Evolutionary conservation across 2,329 filamentous ascomycete genomes (phyloP).

Genomic region (Diaporthe sp.): DNA sequence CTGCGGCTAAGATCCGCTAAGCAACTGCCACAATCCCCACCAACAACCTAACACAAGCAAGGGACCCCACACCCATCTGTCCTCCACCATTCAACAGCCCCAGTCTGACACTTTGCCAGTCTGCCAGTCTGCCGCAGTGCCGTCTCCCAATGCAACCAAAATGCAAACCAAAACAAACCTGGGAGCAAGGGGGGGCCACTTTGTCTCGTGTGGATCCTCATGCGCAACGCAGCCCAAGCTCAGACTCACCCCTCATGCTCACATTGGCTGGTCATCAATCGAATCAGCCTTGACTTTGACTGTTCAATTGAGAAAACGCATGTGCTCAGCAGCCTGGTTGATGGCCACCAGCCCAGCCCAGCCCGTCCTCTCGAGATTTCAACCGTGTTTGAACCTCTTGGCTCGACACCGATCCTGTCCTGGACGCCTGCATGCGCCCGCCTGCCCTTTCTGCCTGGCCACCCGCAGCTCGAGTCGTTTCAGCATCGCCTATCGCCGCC

Average conservation of each 20-base stretch:
- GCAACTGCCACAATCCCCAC: conserved; percentile 23
- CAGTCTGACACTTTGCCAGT: not conserved
- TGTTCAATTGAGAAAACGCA: not conserved
- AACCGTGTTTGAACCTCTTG: not conserved
- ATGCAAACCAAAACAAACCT: not conserved
- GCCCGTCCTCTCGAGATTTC: not conserved
- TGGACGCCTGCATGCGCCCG: not conserved
- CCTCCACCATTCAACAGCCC: not conserved
- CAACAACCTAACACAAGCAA: not conserved
- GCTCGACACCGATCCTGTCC: not conserved
- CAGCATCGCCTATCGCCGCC: not conserved
- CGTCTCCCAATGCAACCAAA: not conserved
- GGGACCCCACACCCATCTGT: not conserved
- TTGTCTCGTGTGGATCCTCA: conserved; percentile 16
- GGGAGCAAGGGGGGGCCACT: not conserved
- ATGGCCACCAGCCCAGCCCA: not conserved
- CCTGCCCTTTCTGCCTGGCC: not conserved
- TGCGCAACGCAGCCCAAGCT: not conserved
- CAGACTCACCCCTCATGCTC: not conserved
- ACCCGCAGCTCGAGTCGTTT: conserved; percentile 12
- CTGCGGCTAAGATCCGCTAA: conserved; percentile 23
- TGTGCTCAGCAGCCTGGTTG: not conserved
- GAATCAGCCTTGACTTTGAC: too few species aligned
- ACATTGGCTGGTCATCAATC: conserved; percentile 1
- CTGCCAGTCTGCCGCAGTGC: not conserved